phyloP scores from a whole-genome alignment of 306 rosid genomes.

The Carpinus viminea region DNA sequence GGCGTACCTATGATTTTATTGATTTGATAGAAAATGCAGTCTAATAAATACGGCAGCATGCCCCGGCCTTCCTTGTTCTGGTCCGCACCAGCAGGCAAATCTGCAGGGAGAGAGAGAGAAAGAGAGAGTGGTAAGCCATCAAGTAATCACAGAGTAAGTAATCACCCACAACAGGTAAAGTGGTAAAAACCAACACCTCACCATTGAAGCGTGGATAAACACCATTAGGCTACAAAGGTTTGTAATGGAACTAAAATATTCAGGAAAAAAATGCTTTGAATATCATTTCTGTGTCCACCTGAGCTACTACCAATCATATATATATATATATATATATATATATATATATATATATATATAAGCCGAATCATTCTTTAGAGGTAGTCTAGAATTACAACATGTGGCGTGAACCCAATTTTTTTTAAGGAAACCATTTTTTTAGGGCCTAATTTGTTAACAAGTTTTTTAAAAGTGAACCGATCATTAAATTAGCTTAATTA shows the following conservation, averaged over 20 bases:
- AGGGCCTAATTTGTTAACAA: too few relatives aligned
- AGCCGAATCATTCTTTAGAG: too few relatives aligned
- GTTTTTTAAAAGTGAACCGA: too few relatives aligned
- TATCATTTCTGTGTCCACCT: not conserved
- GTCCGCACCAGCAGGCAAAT: conserved; percentile 6
- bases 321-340: too few relatives aligned
- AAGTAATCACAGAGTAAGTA: not conserved
- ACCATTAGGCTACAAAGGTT: not conserved
- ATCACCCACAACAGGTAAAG: not conserved
- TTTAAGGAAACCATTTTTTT: too few relatives aligned
- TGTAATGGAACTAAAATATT: not conserved
- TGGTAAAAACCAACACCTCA: not conserved
- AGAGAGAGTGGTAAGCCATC: not conserved
- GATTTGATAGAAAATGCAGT: conserved; percentile 32
- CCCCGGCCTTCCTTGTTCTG: conserved; percentile 26
- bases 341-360: too few relatives aligned
- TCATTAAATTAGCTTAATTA: too few relatives aligned
- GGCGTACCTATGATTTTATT: not conserved
- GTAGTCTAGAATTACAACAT: too few relatives aligned
- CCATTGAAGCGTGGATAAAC: not conserved
- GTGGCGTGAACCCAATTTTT: too few relatives aligned
- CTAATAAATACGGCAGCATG: conserved; percentile 34
- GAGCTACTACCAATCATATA: not conserved
- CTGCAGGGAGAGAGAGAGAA: not conserved
- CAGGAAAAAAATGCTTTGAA: not conserved